Evolutionary conservation across 352 stramenopile genomes (phyloP).

Genomic region (Peronosclerospora sorghi): DNA sequence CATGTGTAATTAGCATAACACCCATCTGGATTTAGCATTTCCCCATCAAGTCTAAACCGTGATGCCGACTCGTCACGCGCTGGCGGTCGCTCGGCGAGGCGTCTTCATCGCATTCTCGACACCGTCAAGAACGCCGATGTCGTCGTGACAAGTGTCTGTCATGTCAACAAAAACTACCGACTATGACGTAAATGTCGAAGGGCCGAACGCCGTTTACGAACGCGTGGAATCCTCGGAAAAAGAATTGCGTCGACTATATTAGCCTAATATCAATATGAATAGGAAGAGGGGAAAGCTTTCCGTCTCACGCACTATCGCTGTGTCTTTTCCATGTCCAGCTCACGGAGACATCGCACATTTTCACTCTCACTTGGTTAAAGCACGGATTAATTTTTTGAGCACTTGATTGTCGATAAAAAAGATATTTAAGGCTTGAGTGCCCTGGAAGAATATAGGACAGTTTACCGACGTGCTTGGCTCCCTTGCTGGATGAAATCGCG

Average conservation of each 20-base stretch:
- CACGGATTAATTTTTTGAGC: slow-evolving; percentile 50
- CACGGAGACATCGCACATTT: slow-evolving; percentile 77
- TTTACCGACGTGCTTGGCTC: slow-evolving; percentile 59
- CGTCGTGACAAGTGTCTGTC: too few relatives aligned
- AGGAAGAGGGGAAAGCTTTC: slow-evolving; percentile 54
- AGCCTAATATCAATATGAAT: slow-evolving; percentile 47
- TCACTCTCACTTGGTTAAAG: slow-evolving; percentile 56
- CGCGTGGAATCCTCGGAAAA: slow-evolving; percentile 67
- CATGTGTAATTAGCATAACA: too few relatives aligned
- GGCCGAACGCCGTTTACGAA: slow-evolving; percentile 37
- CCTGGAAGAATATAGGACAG: slow-evolving; percentile 80
- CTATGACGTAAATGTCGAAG: slow-evolving; percentile 42
- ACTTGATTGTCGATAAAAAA: slow-evolving; percentile 66
- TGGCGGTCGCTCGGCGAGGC: too few relatives aligned
- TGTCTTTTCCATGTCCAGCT: slow-evolving; percentile 73
- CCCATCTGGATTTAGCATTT: too few relatives aligned
- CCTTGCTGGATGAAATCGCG: slow-evolving; percentile 67
- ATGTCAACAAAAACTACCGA: too few relatives aligned
- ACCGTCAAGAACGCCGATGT: too few relatives aligned
- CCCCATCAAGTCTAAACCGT: too few relatives aligned
- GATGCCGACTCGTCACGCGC: too few relatives aligned
- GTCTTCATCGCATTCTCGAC: too few relatives aligned
- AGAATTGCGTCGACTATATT: slow-evolving; percentile 58
- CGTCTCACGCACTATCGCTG: slow-evolving; percentile 52
- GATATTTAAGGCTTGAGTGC: slow-evolving; percentile 88